Evolutionary conservation across 108 stramenopile genomes (phyloP), one percentile per base, ranked within the genome.

Genomic region (Cyclotella sp.): DNA sequence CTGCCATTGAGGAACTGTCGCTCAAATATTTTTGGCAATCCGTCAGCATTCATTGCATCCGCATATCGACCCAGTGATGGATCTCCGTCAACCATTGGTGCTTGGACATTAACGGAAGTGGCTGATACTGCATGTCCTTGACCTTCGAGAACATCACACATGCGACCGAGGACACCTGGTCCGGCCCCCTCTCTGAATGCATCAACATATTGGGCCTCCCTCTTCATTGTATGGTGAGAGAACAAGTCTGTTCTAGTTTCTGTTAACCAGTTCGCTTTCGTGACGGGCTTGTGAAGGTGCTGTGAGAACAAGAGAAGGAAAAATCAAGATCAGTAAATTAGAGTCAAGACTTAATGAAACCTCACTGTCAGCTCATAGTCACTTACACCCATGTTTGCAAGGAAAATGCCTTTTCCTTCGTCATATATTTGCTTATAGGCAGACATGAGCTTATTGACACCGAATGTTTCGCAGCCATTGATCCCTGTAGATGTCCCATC

Each of bases 401-500:
- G 49, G 46, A 85, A 89, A 24, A 75, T n/a, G 11, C 72, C 77
- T 12, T 83, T 75, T 16, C 79, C 82, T 59, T 70, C 82, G 15
- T 89, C 73, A 70, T 75, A 89, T 8, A 87, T 72, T 29, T 75
- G 44, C 24, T 83, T 72, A 13, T 76, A 58, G 8, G 72, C 51
- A 15, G 58, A 6, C 43, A 89, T 47, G 16, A 70, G 63, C 0
- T 74, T 81, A 62, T 87, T 86, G 0, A 89, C 49, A 18, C 86
- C 86, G 55, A 87, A 85, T 19, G 61, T 77, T 45, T 43, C 34
- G n/a, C 88, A 89, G 18, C 51, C 77, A 52, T 63, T 72, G 65
- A 65, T 76, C 14, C 72, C 63, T 26, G 78, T 72, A 34, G 72
- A 68, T 24, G 81, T 49, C 28, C 81, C 81, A 63, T 85, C 73